Evolutionary conservation across 2,329 filamentous ascomycete genomes (phyloP).

Genomic region (Atkinsonella texensis): DNA sequence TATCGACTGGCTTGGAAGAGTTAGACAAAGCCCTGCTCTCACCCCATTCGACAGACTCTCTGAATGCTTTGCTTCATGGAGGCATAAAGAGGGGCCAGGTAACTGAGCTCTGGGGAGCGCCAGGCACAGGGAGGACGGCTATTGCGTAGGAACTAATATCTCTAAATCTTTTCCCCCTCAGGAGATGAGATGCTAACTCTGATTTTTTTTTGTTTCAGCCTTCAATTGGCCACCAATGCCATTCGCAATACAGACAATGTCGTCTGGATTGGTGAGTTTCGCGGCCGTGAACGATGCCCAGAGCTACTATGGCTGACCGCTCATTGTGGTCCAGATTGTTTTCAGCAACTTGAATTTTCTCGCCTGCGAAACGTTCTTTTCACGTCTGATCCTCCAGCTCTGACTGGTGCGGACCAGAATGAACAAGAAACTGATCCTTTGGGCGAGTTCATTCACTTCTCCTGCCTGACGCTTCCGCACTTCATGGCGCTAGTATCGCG

Average conservation of each 20-base stretch:
- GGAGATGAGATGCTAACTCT: background rate
- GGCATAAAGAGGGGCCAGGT: slow-evolving; percentile 68
- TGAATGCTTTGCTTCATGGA: slow-evolving; percentile 18
- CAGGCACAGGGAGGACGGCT: slow-evolving; percentile 74
- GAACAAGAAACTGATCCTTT: slow-evolving; percentile 12
- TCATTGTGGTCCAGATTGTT: slow-evolving; percentile 28
- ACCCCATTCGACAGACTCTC: slow-evolving; percentile 6
- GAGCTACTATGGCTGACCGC: background rate
- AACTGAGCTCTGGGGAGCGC: slow-evolving; percentile 79
- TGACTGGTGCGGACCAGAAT: slow-evolving; percentile 4
- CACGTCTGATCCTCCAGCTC: slow-evolving; percentile 7
- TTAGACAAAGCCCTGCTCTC: slow-evolving; percentile 37
- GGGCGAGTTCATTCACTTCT: slow-evolving; percentile 33
- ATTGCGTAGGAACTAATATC: slow-evolving; percentile 48
- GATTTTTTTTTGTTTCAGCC: slow-evolving; percentile 29
- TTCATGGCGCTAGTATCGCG: slow-evolving; percentile 62
- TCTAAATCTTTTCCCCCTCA: background rate
- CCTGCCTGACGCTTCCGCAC: slow-evolving; percentile 52
- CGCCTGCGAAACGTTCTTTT: slow-evolving; percentile 17
- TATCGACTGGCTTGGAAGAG: slow-evolving; percentile 42
- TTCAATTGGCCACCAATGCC: slow-evolving; percentile 56
- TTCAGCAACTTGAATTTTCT: slow-evolving; percentile 25
- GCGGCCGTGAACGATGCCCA: slow-evolving; percentile 3
- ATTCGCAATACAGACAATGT: slow-evolving; percentile 50
- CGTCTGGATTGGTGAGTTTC: slow-evolving; percentile 67